Conservation (phyloP, 495 filamentous ascomycete genomes). For the Trichoderma gamsii region DNA sequence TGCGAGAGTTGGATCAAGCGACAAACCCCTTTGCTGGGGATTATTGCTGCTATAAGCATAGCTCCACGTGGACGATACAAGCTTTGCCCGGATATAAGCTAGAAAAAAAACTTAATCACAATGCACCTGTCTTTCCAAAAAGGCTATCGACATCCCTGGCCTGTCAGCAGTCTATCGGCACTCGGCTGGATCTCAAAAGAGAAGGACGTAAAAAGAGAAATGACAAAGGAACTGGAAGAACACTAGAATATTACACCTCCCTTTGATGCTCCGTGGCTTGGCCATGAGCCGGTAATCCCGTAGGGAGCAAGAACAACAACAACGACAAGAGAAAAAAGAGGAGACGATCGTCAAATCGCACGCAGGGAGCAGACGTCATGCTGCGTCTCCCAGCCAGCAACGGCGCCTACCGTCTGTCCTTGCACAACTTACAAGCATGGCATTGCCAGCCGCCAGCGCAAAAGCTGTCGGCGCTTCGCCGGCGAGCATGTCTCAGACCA, state of each 20-base stretch:
- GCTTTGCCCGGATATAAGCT: background rate
- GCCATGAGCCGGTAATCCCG: background rate
- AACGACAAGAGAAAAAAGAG: background rate
- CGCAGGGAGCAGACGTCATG: background rate
- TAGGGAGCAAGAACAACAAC: background rate
- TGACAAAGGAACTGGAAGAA: background rate
- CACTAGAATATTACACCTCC: background rate
- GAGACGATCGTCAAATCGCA: background rate
- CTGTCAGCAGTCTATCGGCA: background rate
- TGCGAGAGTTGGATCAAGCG: no score
- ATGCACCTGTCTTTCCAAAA: background rate
- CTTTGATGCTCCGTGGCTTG: no score
- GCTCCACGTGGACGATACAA: background rate
- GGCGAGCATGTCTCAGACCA: slow-evolving; percentile 11
- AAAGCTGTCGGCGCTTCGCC: background rate
- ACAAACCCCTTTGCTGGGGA: no score
- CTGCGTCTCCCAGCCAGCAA: background rate
- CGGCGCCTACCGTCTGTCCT: background rate
- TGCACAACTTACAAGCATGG: no score
- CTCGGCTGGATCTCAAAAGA: background rate
- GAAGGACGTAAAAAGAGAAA: background rate
- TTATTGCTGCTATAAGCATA: background rate
- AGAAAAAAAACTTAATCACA: background rate
- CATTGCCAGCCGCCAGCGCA: background rate
- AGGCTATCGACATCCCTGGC: background rate